phyloP scores from a whole-genome alignment of 306 rosid genomes.

The Citrullus colocynthis region DNA sequence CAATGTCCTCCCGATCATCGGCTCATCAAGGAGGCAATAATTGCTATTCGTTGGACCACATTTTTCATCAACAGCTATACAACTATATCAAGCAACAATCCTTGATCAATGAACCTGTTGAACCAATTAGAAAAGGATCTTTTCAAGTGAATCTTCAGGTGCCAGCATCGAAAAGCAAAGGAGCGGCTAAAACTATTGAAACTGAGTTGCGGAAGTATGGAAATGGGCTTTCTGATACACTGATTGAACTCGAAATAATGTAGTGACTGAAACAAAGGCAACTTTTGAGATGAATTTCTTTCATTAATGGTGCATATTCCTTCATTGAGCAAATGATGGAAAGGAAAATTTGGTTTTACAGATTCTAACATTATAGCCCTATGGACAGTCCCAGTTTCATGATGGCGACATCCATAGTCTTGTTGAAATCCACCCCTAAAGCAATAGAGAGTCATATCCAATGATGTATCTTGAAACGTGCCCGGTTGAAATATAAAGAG shows the following conservation, averaged over 20 bases:
- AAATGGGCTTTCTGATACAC: conserved; percentile 26
- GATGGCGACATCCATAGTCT: neutral
- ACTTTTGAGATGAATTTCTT: conserved; percentile 4
- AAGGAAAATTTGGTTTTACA: conserved; percentile 10
- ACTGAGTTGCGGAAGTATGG: conserved; percentile 43
- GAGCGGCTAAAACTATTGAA: conserved; percentile 46
- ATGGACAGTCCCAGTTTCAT: neutral
- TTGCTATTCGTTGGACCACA: conserved; percentile 76
- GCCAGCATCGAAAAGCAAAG: conserved; percentile 39
- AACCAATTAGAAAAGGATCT: conserved; percentile 65
- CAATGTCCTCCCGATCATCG: conserved; percentile 55
- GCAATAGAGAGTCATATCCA: neutral
- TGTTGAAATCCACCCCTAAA: neutral
- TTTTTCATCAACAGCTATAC: conserved; percentile 78
- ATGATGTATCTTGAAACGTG: neutral
- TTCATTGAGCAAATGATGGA: neutral
- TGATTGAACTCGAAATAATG: conserved; percentile 30
- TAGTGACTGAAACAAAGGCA: neutral
- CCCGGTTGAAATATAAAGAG: neutral
- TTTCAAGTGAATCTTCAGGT: conserved; percentile 66
- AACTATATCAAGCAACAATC: conserved; percentile 56
- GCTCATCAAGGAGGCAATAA: conserved; percentile 32
- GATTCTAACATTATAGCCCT: neutral
- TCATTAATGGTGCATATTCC: conserved; percentile 4
- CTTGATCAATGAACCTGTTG: conserved; percentile 21